These are phyloP conservation scores for Botrytis elliptica DNA, from an alignment of 2,329 filamentous ascomycete genomes.

Conservation along the genomic window DNA sequence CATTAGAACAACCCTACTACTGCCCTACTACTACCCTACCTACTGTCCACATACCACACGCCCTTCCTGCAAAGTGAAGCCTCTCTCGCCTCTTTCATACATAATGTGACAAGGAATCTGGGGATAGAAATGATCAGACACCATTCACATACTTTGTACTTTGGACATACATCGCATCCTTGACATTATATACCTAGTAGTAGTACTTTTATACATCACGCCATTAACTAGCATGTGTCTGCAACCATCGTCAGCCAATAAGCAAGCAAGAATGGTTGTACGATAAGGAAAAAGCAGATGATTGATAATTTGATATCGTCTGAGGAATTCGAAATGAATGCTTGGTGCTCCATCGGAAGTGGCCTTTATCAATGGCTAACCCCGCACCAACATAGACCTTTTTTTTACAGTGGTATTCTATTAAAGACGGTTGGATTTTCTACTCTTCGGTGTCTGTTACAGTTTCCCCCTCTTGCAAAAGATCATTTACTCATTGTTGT, in stretches of 20 bases:
- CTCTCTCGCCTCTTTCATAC: background rate
- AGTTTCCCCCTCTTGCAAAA: background rate
- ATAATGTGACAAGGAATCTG: background rate
- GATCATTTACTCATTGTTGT: too few species aligned
- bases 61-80: conserved; percentile 4
- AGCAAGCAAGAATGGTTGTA: background rate
- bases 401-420: background rate
- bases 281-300: conserved; percentile 7
- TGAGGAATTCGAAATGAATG: background rate
- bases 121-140: background rate
- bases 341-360: background rate
- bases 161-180: background rate
- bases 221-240: background rate
- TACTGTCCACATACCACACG: background rate
- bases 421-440: background rate
- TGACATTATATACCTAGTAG: background rate
- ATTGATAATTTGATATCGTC: conserved; percentile 3
- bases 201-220: background rate
- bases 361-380: background rate
- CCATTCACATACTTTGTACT: background rate
- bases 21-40: too few species aligned
- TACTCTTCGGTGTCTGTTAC: background rate
- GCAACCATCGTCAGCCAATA: background rate
- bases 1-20: background rate
- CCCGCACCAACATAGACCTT: background rate